Percentiles rank a stretch among this genome's conserved stretches.
Conservation (phyloP, 345 rosid genomes). For the Arabis hirsuta region DNA sequence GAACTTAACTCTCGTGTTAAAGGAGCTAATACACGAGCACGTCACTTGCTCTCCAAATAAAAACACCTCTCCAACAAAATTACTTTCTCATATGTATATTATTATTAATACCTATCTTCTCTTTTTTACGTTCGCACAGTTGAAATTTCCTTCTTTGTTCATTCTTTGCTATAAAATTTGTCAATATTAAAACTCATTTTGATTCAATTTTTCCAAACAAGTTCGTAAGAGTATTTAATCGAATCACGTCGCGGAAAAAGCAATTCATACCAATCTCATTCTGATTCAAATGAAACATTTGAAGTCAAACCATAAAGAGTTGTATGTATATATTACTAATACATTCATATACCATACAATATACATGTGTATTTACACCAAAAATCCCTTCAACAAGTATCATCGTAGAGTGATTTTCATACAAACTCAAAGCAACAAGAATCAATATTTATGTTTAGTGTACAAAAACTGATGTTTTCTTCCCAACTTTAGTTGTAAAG, state of each 20-base stretch:
- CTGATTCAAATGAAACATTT: no score
- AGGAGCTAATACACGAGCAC: slow-evolving; percentile 90
- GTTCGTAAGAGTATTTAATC: background rate
- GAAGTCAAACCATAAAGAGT: background rate
- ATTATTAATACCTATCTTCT: background rate
- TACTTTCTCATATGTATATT: slow-evolving; percentile 9
- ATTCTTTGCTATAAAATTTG: slow-evolving; percentile 33
- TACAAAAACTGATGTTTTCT: slow-evolving; percentile 12
- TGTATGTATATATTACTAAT: background rate
- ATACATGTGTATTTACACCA: background rate
- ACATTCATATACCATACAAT: background rate
- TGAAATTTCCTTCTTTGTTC: slow-evolving; percentile 37
- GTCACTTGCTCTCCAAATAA: slow-evolving; percentile 73
- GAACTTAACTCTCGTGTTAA: slow-evolving; percentile 77
- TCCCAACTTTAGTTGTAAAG: slow-evolving; percentile 5
- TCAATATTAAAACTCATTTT: slow-evolving; percentile 9
- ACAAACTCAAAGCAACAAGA: slow-evolving; percentile 13
- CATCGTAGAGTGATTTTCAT: slow-evolving; percentile 10
- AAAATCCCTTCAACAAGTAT: background rate
- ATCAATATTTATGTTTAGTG: slow-evolving; percentile 21
- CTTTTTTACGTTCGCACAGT: background rate
- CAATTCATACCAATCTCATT: no score
- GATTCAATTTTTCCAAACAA: background rate
- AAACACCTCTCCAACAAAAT: slow-evolving; percentile 19
- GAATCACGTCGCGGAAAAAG: no score